Base-by-base conservation (phyloP, 768 basidiomycete species). In the Amanita molliuscula region DNA sequence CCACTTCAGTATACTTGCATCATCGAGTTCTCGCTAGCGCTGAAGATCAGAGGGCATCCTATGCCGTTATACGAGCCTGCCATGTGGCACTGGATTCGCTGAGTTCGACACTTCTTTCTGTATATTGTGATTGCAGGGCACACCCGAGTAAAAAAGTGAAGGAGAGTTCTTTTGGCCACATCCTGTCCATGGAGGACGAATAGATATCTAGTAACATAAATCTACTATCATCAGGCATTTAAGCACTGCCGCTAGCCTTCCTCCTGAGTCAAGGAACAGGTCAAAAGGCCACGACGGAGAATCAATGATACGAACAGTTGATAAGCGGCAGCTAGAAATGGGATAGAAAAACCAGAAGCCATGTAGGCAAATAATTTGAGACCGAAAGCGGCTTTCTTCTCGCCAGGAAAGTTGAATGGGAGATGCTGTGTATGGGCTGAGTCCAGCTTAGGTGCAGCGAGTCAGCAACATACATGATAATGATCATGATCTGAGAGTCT, bases 21-120 rank as follows among this genome's bases (percentile, higher is more conserved):
- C 74, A 80, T 25, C 67, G 78, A 18, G 67, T 78, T 35, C 67
- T 90, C 37, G 77, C 83, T 25, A 79, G 68, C 44, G 82, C 75
- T 1, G 67, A 68, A 48, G 82, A 81, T 44, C 47, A 61, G 5
- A 76, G 76, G 6, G 65, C 71, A 7, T 65, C 73, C 25, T 67
- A 72, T 15, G 84, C 87, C 21, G 74, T 79, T 4, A 75, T 84
- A 53, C 67, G 65, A 34, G 82, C 81, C 3, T 84, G 83, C 5
- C 56, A 76, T 43, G 69, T 69, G n/a, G 87, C 86, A 9, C 61
- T 91, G 53, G 81, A 86, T 59, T 79, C 78, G 15, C 62, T 91
- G 29, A 79, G 88, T 58, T 64, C 79, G 4, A 71, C 70, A 10
- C 80, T 89, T 49, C 64, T 90, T 59, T 64, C 71, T 4, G 72